Base-by-base conservation (phyloP, 1,139 yeast species). In the Nakaseomyces uthaithaninus region DNA sequence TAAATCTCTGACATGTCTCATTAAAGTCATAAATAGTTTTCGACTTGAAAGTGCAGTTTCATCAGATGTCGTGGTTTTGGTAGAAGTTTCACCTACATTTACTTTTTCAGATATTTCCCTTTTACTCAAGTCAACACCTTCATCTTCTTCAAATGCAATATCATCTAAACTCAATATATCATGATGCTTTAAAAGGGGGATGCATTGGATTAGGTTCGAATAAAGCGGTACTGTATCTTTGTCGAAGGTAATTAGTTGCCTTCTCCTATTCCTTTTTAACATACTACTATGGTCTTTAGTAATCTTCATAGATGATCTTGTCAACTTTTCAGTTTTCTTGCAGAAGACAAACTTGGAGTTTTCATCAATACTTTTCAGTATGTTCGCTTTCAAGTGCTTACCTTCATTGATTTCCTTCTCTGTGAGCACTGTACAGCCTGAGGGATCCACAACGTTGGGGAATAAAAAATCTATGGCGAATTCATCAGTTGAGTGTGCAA, bases 371-470 rank as follows among this genome's bases (percentile, higher is more conserved):
- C 63, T 53, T 44, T 59, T 62, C 53, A 60, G 55, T 7, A 63
- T 60, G 12, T 61, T 45, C 27, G 54, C 57, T 23, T 55, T 52
- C 26, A 59, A 44, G 39, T 62, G 65, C 3, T 48, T 47, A 4
- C 67, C 67, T 4, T 51, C 41, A 1, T 50, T 50, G 7, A 64
- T 48, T 20, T 61, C 63, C 3, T 53, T 51, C 2, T 50, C 41
- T 5, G 57, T 51, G 8, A 63, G 43, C 7, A 60, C 16, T 28
- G 56, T 53, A 47, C 80, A 75, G 5, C 80, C 78, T 7, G 77
- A 69, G 2, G 71, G 61, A 49, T 75, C 80, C 11, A 74, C 50
- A 5, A 49, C 45, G 25, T 59, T 57, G 4, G 78, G 71, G 45
- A 70, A 64, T 24, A 75, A 50, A 19, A 73, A 70, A 52, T 68